Base-by-base conservation (phyloP, 352 stramenopile genomes). In the Pythium chondricola region DNA sequence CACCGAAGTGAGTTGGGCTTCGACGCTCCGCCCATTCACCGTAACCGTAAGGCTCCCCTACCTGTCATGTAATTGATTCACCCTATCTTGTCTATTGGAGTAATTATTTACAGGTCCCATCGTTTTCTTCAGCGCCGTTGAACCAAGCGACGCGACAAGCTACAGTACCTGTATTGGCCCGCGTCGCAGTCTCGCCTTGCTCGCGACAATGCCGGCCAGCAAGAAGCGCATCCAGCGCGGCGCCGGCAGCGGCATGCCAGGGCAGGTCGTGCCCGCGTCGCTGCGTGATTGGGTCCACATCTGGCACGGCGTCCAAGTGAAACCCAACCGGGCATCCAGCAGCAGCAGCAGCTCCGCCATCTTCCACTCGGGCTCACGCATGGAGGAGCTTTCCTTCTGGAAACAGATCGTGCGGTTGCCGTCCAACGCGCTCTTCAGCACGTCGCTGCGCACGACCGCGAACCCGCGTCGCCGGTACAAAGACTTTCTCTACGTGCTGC, bases 221-320 rank as follows among this genome's bases (percentile, higher is more conserved):
- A 90, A 90, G 58, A 90, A 88, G 60, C 75, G 78, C 39, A 83
- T 88, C 55, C 69, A 87, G 64, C 67, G 75, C 29, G 70, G 75
- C 29, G 63, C 58, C 16, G 48, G 65, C n/a, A 44, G 69, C 40
- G 61, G 69, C 31, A 58, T 74, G 38, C 63, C 56, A 30, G 66
- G 65, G 31, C 79, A 88, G 41, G 66, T 67, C 41, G 74, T 88
- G 37, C 79, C 75, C 0, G 65, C 74, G 11, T 67, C 71, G 26
- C 55, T 90, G 17, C 61, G 69, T 31, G 74, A 90, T 46, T 92
- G 81, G 81, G 75, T 85, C 30, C 73, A 88, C 62, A 75, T 87
- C 36, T 92, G 81, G 81, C 81, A 88, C 45, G 81, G 81, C 42
- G 81, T 92, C 21, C 67, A 71, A 37, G 71, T 92, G 33, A 69